Percentiles rank a stretch among this genome's conserved stretches.
phyloP scores from a whole-genome alignment of 108 stramenopile species.

The Cyclotella atomus region DNA sequence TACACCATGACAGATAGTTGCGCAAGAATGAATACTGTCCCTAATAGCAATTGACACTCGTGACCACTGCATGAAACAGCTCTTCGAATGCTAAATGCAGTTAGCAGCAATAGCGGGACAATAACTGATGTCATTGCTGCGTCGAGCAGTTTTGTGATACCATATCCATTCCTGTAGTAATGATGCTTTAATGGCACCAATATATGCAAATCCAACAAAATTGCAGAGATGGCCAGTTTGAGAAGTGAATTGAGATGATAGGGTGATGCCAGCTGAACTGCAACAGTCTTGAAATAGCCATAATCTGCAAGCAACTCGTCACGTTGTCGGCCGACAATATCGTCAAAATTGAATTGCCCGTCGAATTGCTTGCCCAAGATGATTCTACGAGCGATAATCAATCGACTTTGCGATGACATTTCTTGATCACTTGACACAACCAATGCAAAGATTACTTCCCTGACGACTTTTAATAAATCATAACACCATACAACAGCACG shows the following conservation, averaged over 20 bases:
- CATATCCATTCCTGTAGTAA: background rate
- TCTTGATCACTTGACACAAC: constrained; percentile 32
- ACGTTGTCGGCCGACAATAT: constrained; percentile 1
- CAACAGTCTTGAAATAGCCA: constrained; percentile 24
- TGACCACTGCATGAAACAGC: constrained; percentile 16
- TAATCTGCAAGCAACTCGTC: constrained; percentile 7
- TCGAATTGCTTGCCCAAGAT: constrained; percentile 6
- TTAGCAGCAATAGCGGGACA: constrained; percentile 17
- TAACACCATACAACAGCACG: constrained; percentile 87
- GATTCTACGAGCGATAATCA: constrained; percentile 16
- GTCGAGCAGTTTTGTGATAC: background rate
- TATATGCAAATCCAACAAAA: constrained; percentile 18
- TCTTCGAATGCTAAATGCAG: constrained; percentile 4
- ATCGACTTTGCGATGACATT: constrained; percentile 17
- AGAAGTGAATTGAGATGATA: constrained; percentile 48
- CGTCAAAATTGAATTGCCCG: constrained; percentile 11
- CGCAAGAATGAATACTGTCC: constrained; percentile 33
- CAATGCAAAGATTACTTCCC: constrained; percentile 58
- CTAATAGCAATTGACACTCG: constrained; percentile 38
- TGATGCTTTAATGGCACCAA: constrained; percentile 1
- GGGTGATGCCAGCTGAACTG: constrained; percentile 43
- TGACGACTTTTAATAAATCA: constrained; percentile 58
- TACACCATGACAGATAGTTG: constrained; percentile 25
- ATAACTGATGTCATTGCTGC: background rate
- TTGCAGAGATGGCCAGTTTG: constrained; percentile 27